Evolutionary conservation across 2,329 filamentous ascomycete genomes (phyloP).

Genomic region (Alternaria brassicicola): DNA sequence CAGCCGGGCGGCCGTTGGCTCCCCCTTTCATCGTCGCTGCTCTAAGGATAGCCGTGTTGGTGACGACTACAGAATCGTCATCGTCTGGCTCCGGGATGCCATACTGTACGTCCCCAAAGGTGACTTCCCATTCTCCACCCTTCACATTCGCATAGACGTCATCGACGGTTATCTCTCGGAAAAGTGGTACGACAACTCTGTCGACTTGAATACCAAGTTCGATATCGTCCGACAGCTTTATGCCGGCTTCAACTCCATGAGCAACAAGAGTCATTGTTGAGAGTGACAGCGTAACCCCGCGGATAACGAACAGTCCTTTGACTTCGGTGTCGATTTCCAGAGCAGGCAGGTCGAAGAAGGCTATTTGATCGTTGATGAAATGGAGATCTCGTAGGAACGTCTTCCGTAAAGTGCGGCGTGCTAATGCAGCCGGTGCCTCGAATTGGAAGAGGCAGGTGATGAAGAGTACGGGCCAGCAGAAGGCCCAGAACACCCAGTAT

Average conservation of each 20-base stretch:
- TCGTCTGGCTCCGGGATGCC: slow-evolving; percentile 43
- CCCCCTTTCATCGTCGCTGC: slow-evolving; percentile 45
- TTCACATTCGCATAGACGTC: slow-evolving; percentile 63
- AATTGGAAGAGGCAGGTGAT: slow-evolving; percentile 58
- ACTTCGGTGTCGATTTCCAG: slow-evolving; percentile 62
- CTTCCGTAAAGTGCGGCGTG: slow-evolving; percentile 44
- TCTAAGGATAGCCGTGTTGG: slow-evolving; percentile 54
- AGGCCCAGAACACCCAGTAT: slow-evolving; percentile 51
- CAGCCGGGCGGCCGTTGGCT: slow-evolving; percentile 17
- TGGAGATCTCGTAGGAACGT: slow-evolving; percentile 53
- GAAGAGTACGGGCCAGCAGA: slow-evolving; percentile 52
- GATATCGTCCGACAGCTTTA: slow-evolving; percentile 60
- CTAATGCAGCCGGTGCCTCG: slow-evolving; percentile 45
- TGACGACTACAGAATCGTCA: slow-evolving; percentile 51
- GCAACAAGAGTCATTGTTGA: slow-evolving; percentile 58
- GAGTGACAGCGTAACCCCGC: slow-evolving; percentile 59
- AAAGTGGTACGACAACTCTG: slow-evolving; percentile 56
- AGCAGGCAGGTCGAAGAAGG: slow-evolving; percentile 57
- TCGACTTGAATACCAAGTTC: slow-evolving; percentile 60
- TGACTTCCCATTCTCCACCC: slow-evolving; percentile 59
- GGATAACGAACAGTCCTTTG: slow-evolving; percentile 59
- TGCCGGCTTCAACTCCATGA: slow-evolving; percentile 61
- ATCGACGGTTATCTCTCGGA: slow-evolving; percentile 58
- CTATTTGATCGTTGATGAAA: slow-evolving; percentile 60
- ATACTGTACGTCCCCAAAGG: slow-evolving; percentile 48